A percentile compares a stretch with the other conserved stretches of the same genome.
Evolutionary conservation across 306 rosid genomes (phyloP).

Genomic region (Medicago arabica): DNA sequence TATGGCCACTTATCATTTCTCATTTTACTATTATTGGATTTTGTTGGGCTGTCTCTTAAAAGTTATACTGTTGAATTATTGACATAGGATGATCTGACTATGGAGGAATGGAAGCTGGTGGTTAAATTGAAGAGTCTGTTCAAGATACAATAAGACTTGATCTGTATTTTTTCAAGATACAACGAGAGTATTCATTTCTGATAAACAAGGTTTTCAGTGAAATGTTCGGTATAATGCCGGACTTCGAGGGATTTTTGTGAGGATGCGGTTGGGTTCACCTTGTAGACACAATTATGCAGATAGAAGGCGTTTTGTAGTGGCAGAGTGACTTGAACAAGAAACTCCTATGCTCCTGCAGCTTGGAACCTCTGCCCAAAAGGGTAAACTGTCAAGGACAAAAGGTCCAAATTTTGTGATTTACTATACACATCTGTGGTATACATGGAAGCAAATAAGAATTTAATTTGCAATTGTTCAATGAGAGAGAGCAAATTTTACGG

Average conservation of each 20-base stretch:
- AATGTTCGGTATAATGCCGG: slow-evolving; percentile 36
- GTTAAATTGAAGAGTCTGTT: slow-evolving; percentile 82
- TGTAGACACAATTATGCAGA: slow-evolving; percentile 24
- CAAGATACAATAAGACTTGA: slow-evolving; percentile 60
- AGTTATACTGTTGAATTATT: slow-evolving; percentile 13
- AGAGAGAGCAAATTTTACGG: slow-evolving; percentile 36
- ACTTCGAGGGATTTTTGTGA: slow-evolving; percentile 23
- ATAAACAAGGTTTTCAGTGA: slow-evolving; percentile 29
- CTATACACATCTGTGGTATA: slow-evolving; percentile 36
- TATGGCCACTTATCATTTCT: no score
- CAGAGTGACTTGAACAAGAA: slow-evolving; percentile 14
- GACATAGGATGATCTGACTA: slow-evolving; percentile 73
- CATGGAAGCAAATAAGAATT: slow-evolving; percentile 35
- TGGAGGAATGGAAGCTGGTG: slow-evolving; percentile 83
- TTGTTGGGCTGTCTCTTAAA: slow-evolving; percentile 18
- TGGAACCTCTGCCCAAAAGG: slow-evolving; percentile 19
- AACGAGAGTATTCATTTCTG: slow-evolving; percentile 34
- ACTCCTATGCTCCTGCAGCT: slow-evolving; percentile 25
- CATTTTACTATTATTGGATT: neutral
- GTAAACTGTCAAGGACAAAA: slow-evolving; percentile 9
- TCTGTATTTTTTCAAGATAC: slow-evolving; percentile 62
- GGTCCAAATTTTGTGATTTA: slow-evolving; percentile 47
- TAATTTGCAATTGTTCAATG: slow-evolving; percentile 31
- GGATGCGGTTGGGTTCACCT: slow-evolving; percentile 25
- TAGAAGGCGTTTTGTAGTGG: neutral